phyloP scores from a whole-genome alignment of 2,329 filamentous ascomycete species.

The Moelleriella libera region DNA sequence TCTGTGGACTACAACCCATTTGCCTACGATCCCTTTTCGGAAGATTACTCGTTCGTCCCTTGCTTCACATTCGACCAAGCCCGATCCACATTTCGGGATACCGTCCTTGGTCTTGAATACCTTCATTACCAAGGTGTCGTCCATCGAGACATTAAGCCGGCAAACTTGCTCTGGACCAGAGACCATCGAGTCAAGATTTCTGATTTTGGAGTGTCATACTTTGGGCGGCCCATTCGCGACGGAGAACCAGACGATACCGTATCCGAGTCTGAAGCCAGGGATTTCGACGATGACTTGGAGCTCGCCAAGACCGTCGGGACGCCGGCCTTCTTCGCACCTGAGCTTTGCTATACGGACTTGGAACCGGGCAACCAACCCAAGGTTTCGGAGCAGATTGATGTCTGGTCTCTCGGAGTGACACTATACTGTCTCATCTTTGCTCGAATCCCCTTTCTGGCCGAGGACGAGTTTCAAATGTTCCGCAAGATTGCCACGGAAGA shows the following conservation, averaged over 20 bases:
- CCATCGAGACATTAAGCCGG: conserved; percentile 75
- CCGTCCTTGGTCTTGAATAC: conserved; percentile 85
- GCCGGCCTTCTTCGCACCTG: conserved; percentile 92
- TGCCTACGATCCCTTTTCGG: conserved; percentile 54
- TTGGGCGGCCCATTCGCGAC: conserved; percentile 75
- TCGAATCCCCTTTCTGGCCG: conserved; percentile 81
- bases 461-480: conserved; percentile 88
- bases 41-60: conserved; percentile 87
- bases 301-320: conserved; percentile 97
- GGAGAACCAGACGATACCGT: conserved; percentile 62
- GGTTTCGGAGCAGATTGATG: conserved; percentile 86
- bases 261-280: conserved; percentile 69
- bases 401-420: conserved; percentile 94
- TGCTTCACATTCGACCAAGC: conserved; percentile 80
- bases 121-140: conserved; percentile 78
- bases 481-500: conserved; percentile 81
- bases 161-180: conserved; percentile 78
- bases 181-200: conserved; percentile 91
- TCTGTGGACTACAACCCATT: conserved; percentile 44
- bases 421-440: conserved; percentile 92
- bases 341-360: conserved; percentile 80
- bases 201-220: conserved; percentile 96
- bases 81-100: conserved; percentile 78
- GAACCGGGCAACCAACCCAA: conserved; percentile 55
- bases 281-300: conserved; percentile 86